Evolutionary conservation across 2,329 filamentous ascomycete genomes (phyloP).

Genomic region (Calonectria hawksworthii): DNA sequence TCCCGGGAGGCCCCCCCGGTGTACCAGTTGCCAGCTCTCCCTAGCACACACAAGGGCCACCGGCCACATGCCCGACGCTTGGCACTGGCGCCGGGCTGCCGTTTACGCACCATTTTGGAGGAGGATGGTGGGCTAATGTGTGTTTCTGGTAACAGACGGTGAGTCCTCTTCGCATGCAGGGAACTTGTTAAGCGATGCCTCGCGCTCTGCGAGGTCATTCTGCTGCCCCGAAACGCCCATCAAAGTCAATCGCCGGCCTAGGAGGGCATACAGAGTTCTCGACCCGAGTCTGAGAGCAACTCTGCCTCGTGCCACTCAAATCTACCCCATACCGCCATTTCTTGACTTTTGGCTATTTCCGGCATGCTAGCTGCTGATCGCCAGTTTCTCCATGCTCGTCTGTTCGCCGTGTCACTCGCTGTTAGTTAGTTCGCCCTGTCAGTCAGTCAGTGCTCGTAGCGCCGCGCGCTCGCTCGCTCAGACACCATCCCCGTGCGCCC

Average conservation of each 20-base stretch:
- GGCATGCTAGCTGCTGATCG: neutral
- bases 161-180: neutral
- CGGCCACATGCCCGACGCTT: slow-evolving; percentile 15
- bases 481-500: neutral
- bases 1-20: neutral
- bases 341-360: neutral
- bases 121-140: neutral
- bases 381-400: neutral
- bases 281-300: neutral
- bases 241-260: slow-evolving; percentile 1
- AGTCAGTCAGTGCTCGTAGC: neutral
- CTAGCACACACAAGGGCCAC: neutral
- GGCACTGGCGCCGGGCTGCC: slow-evolving; percentile 15
- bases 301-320: neutral
- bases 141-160: neutral
- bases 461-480: neutral
- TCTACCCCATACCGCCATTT: slow-evolving; percentile 2
- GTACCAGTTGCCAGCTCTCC: neutral
- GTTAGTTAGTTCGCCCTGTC: neutral
- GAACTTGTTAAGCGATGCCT: slow-evolving; percentile 3
- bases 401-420: neutral
- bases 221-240: neutral
- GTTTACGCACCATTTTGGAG: neutral
- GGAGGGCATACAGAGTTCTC: neutral
- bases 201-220: neutral